Conservation (phyloP, 371 early-diverging fungal species). For the Mucor racemosus region DNA sequence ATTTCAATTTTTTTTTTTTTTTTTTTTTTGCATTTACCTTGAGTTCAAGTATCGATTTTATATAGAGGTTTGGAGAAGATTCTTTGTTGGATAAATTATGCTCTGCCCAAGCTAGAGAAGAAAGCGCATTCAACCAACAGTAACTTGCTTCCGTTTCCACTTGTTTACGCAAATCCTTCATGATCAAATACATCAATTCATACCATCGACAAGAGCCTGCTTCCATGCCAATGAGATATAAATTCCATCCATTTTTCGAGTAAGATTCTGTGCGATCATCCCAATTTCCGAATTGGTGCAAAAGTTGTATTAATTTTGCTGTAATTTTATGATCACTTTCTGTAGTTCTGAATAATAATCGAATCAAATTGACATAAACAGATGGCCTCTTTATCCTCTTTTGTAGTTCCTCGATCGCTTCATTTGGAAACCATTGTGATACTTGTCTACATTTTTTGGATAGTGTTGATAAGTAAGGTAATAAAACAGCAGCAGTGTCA, state of each 20-base stretch:
- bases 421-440: conserved; percentile 29
- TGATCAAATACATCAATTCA: conserved; percentile 35
- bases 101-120: conserved; percentile 37
- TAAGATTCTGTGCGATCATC: conserved; percentile 14
- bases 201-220: conserved; percentile 45
- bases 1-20: not conserved
- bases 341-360: conserved; percentile 33
- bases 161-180: conserved; percentile 27
- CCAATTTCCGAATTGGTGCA: conserved; percentile 38
- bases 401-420: conserved; percentile 21
- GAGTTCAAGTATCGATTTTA: conserved; percentile 22
- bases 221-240: conserved; percentile 42
- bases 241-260: conserved; percentile 34
- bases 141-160: conserved; percentile 35
- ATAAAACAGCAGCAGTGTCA: conserved; percentile 20
- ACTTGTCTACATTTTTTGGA: conserved; percentile 24
- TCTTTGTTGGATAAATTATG: conserved; percentile 15
- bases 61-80: not conserved
- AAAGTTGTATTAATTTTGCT: not conserved
- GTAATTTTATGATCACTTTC: conserved; percentile 11
- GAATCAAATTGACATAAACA: conserved; percentile 35
- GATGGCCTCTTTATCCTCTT: conserved; percentile 17
- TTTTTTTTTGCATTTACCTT: conserved; percentile 20
- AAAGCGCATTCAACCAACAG: conserved; percentile 39
- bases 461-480: conserved; percentile 34